Conservation (phyloP, 2,329 filamentous ascomycete species). For the Cryphonectria radicalis region DNA sequence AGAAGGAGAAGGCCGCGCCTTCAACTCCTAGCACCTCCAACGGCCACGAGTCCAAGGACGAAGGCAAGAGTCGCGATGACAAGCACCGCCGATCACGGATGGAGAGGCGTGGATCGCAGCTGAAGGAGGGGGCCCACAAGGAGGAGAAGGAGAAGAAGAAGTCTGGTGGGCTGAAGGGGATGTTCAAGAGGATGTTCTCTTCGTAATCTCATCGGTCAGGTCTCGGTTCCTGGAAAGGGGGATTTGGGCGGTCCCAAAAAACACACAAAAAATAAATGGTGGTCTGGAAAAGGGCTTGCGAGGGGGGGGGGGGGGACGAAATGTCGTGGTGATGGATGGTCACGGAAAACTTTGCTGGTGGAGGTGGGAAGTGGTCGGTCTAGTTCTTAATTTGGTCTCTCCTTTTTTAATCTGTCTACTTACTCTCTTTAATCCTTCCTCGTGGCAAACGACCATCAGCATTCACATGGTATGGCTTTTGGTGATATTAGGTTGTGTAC, state of each 20-base stretch:
- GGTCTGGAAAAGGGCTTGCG: background rate
- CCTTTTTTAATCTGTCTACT: constrained; percentile 15
- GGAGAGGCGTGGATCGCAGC: constrained; percentile 28
- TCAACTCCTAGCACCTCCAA: constrained; percentile 5
- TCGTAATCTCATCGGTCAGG: constrained; percentile 1
- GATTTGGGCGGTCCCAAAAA: background rate
- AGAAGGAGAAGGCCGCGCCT: constrained; percentile 4
- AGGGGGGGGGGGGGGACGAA: no score
- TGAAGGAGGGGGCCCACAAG: constrained; percentile 25
- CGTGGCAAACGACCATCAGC: background rate
- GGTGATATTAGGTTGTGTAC: constrained; percentile 12
- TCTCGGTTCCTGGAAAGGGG: background rate
- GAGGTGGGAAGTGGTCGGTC: background rate
- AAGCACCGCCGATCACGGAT: constrained; percentile 29
- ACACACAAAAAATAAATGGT: background rate
- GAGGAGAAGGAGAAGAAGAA: constrained; percentile 27
- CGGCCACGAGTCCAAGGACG: constrained; percentile 5
- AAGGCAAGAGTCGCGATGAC: constrained; percentile 21
- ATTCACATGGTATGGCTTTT: background rate
- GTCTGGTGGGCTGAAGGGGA: constrained; percentile 28
- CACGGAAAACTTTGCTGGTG: background rate
- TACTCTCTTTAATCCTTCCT: constrained; percentile 13
- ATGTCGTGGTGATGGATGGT: background rate
- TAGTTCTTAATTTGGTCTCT: constrained; percentile 9
- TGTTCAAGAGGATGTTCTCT: constrained; percentile 30